Evolutionary conservation across 257 asterid species (phyloP).

Genomic region (Solanum arcanum): DNA sequence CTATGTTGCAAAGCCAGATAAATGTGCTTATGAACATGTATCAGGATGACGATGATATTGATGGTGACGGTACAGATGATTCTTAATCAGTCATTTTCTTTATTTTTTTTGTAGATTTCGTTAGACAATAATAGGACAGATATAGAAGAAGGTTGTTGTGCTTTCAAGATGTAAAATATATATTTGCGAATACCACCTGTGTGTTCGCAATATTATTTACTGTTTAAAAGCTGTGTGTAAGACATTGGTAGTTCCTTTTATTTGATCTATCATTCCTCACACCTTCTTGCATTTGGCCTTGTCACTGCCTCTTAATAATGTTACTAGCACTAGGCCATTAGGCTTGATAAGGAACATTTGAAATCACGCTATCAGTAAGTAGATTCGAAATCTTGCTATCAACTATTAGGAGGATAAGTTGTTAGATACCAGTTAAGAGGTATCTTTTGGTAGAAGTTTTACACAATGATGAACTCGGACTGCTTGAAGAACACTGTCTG

Average conservation of each 20-base stretch:
- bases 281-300: not conserved
- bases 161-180: not conserved
- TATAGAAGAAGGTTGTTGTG: not conserved
- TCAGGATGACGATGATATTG: conserved; percentile 57
- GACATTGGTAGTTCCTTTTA: not conserved
- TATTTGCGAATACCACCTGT: not conserved
- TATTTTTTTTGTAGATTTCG: not conserved
- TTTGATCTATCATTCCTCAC: not conserved
- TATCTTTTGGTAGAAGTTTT: not conserved
- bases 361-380: not conserved
- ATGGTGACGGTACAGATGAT: conserved; percentile 35
- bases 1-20: conserved; percentile 69
- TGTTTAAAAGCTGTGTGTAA: not conserved
- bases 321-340: not conserved
- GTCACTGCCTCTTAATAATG: not conserved
- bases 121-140: not conserved
- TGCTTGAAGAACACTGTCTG: not conserved
- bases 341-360: not conserved
- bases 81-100: conserved; percentile 12
- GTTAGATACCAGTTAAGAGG: not conserved
- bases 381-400: not conserved
- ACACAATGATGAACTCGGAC: not conserved
- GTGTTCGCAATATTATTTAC: not conserved
- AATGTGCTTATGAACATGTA: conserved; percentile 90
- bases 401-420: not conserved